These are phyloP conservation scores for Fusarium xylarioides DNA, from an alignment of 2,329 filamentous ascomycete species.

Conservation along the genomic window DNA sequence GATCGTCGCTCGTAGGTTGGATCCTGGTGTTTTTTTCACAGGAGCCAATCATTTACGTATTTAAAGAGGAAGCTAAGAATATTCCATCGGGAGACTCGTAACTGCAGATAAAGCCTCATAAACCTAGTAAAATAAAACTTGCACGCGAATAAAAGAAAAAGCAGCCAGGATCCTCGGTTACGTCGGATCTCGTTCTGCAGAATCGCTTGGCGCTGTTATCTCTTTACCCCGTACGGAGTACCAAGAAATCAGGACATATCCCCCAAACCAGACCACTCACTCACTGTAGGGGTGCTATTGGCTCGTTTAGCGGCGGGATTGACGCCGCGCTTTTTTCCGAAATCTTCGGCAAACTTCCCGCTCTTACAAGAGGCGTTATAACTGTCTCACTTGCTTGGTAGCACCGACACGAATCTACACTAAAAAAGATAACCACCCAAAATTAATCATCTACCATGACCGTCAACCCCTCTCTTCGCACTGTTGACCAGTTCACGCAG, in stretches of 20 bases:
- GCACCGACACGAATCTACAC: neutral
- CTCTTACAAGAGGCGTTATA: conserved; percentile 4
- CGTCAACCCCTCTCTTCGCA: neutral
- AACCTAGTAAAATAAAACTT: neutral
- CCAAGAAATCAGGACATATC: neutral
- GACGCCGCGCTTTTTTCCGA: neutral
- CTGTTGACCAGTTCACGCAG: conserved; percentile 36
- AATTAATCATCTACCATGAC: conserved; percentile 12
- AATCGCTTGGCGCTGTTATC: neutral
- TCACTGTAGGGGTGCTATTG: neutral
- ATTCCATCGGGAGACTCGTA: conserved; percentile 9
- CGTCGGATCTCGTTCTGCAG: neutral
- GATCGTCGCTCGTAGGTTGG: neutral
- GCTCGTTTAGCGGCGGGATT: neutral
- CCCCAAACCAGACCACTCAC: neutral
- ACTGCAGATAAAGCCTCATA: conserved; percentile 11
- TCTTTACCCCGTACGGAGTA: neutral
- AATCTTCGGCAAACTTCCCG: neutral
- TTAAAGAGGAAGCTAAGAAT: neutral
- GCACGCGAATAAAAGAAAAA: neutral
- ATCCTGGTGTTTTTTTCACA: neutral
- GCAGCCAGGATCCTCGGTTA: neutral
- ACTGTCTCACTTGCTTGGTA: neutral
- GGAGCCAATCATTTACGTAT: neutral
- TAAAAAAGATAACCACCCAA: neutral